Evolutionary conservation across 805 yeast genomes (phyloP).

Genomic region (Saccharomyces eubayanus): DNA sequence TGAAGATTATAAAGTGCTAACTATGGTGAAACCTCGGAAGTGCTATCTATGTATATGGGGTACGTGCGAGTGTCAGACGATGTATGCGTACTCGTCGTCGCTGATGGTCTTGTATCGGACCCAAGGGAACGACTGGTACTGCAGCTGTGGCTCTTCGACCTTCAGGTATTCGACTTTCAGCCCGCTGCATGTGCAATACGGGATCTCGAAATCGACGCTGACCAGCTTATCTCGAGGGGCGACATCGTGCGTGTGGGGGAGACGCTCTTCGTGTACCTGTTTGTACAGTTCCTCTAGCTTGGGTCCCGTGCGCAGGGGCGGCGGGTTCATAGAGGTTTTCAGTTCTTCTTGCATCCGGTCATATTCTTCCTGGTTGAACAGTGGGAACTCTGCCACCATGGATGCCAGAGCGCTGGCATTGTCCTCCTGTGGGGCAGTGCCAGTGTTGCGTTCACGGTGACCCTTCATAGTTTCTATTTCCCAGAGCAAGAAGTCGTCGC

Average conservation of each 20-base stretch:
- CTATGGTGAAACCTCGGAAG: slow-evolving; percentile 1
- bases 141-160: slow-evolving; percentile 52
- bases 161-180: slow-evolving; percentile 57
- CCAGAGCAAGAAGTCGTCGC: slow-evolving; percentile 66
- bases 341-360: slow-evolving; percentile 18
- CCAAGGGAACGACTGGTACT: slow-evolving; percentile 73
- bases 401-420: slow-evolving; percentile 20
- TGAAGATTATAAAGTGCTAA: slow-evolving; percentile 1
- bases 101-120: slow-evolving; percentile 49
- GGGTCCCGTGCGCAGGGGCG: slow-evolving; percentile 29
- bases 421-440: neutral
- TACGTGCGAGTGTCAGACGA: slow-evolving; percentile 5
- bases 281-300: slow-evolving; percentile 29
- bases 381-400: slow-evolving; percentile 48
- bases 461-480: slow-evolving; percentile 50
- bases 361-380: slow-evolving; percentile 26
- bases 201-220: slow-evolving; percentile 52
- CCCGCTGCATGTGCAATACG: slow-evolving; percentile 57
- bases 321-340: slow-evolving; percentile 32
- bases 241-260: neutral
- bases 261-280: slow-evolving; percentile 21
- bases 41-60: neutral
- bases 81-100: slow-evolving; percentile 32
- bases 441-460: slow-evolving; percentile 43
- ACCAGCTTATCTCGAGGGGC: slow-evolving; percentile 27